phyloP scores from a whole-genome alignment of 2,329 filamentous ascomycete genomes.

The Colletotrichum zoysiae region DNA sequence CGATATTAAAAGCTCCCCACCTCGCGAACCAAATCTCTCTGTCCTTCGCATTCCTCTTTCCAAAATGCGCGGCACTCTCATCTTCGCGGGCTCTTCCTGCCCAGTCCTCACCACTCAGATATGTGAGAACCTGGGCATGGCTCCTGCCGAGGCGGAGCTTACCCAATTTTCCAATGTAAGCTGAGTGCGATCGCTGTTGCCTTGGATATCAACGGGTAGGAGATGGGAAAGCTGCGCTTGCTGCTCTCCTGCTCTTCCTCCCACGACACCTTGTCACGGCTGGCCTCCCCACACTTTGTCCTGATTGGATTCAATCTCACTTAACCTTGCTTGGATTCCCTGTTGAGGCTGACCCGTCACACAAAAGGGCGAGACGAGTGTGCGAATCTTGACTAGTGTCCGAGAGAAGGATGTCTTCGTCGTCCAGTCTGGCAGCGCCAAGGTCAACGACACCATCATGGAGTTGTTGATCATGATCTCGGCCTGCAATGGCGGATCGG shows the following conservation, averaged over 20 bases:
- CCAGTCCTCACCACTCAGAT: conserved; percentile 74
- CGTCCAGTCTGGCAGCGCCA: conserved; percentile 93
- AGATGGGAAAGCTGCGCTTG: neutral
- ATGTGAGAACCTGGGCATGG: conserved; percentile 77
- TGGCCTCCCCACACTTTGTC: conserved; percentile 39
- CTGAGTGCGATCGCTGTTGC: conserved; percentile 46
- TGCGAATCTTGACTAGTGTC: conserved; percentile 79
- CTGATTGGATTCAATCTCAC: conserved; percentile 40
- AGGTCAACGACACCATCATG: conserved; percentile 99
- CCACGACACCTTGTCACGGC: conserved; percentile 14
- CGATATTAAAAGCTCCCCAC: conserved; percentile 45
- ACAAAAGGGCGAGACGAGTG: conserved; percentile 75
- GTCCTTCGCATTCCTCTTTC: conserved; percentile 44
- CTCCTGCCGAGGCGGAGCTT: conserved; percentile 73
- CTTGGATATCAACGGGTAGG: conserved; percentile 28
- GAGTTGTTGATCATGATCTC: conserved; percentile 99
- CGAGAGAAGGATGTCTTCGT: conserved; percentile 99
- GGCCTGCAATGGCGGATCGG: conserved; percentile 96
- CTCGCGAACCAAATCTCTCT: conserved; percentile 44
- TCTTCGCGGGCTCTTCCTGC: conserved; percentile 77
- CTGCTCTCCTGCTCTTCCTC: neutral
- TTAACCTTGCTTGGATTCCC: conserved; percentile 39
- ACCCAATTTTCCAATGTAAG: conserved; percentile 78
- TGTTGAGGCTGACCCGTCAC: conserved; percentile 49
- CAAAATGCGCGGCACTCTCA: conserved; percentile 74